Percentiles rank a stretch among this genome's conserved stretches.
phyloP scores from a whole-genome alignment of 495 filamentous ascomycete genomes.

The Neurospora sp. region DNA sequence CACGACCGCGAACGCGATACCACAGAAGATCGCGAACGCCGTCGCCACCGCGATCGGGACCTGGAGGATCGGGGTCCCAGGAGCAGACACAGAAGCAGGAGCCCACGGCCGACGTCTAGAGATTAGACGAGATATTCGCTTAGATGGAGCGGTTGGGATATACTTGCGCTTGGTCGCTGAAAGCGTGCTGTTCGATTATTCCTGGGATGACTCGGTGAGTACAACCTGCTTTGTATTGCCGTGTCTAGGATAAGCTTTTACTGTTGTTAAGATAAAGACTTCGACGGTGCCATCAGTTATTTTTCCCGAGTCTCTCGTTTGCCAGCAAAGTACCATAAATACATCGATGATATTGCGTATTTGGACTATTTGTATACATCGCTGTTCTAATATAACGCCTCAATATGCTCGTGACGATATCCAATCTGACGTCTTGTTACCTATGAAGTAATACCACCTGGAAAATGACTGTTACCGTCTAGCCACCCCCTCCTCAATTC shows the following conservation, averaged over 20 bases:
- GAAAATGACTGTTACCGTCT: not conserved
- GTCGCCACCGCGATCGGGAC: conserved; percentile 4
- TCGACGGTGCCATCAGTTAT: not conserved
- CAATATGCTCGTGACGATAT: not conserved
- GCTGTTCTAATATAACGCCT: not conserved
- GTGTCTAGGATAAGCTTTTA: not conserved
- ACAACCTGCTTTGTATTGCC: not conserved
- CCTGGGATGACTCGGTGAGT: not conserved
- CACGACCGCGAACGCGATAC: conserved; percentile 14
- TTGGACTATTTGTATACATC: not conserved
- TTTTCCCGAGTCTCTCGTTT: not conserved
- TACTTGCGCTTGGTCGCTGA: not conserved
- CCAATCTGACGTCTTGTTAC: not conserved
- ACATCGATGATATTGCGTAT: not conserved
- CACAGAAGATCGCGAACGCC: conserved; percentile 10
- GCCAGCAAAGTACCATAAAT: not conserved
- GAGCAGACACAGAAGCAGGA: not conserved
- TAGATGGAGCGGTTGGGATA: not conserved
- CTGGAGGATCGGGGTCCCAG: not conserved
- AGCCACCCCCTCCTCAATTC: not conserved
- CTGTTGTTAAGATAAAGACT: not conserved
- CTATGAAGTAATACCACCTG: not conserved
- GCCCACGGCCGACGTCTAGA: not conserved
- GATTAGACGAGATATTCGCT: not conserved
- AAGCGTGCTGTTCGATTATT: not conserved